Conservation (phyloP, 1,139 yeast genomes). For the Magnusiomyces fungicola region DNA sequence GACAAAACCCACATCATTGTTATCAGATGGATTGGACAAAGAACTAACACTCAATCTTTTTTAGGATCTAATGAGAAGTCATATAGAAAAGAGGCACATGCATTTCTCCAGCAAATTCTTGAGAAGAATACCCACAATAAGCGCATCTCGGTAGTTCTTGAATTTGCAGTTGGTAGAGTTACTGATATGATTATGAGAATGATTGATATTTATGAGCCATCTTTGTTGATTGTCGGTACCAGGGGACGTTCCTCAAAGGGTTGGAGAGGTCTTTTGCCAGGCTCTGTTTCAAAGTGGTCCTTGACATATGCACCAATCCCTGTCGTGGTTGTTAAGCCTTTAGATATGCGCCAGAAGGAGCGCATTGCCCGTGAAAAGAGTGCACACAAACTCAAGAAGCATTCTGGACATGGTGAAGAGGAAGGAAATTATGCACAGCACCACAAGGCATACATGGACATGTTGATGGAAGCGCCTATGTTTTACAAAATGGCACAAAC, state of each 20-base stretch:
- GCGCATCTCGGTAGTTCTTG: slow-evolving; percentile 45
- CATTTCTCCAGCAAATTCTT: slow-evolving; percentile 39
- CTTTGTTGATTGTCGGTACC: slow-evolving; percentile 60
- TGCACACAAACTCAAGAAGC: slow-evolving; percentile 17
- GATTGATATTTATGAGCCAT: slow-evolving; percentile 52
- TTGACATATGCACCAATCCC: slow-evolving; percentile 63
- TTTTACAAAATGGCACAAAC: neutral
- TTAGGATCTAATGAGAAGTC: slow-evolving; percentile 30
- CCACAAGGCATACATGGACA: slow-evolving; percentile 12
- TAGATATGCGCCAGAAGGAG: slow-evolving; percentile 35
- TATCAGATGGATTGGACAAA: too few relatives aligned
- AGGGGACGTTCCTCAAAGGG: slow-evolving; percentile 37
- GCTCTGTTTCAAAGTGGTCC: slow-evolving; percentile 50
- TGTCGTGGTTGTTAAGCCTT: slow-evolving; percentile 58
- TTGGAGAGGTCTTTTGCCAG: slow-evolving; percentile 42
- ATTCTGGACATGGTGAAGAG: slow-evolving; percentile 17
- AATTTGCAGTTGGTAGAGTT: slow-evolving; percentile 56
- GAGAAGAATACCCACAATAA: slow-evolving; percentile 34
- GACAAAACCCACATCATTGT: too few relatives aligned
- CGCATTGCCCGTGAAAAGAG: slow-evolving; percentile 32
- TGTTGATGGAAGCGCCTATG: slow-evolving; percentile 4
- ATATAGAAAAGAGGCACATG: slow-evolving; percentile 35
- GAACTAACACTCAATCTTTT: too few relatives aligned
- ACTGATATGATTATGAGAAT: slow-evolving; percentile 48
- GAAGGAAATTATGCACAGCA: slow-evolving; percentile 7